Evolutionary conservation across 768 basidiomycete species (phyloP).

Genomic region (Leucosporidium scottii): DNA sequence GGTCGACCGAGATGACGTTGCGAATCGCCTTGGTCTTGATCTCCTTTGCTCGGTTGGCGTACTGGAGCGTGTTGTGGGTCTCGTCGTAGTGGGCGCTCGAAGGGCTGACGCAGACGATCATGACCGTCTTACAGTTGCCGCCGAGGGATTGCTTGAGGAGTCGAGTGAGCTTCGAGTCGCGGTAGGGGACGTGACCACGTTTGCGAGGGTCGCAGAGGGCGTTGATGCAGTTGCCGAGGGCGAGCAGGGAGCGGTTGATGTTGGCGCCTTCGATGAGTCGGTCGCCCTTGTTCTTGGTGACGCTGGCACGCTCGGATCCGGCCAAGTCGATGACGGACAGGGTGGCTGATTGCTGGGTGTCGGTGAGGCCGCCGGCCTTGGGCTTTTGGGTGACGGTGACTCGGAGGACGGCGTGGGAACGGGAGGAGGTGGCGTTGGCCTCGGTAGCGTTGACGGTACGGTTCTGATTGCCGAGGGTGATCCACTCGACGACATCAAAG

Average conservation of each 20-base stretch:
- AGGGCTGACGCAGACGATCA: slow-evolving; percentile 97
- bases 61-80: slow-evolving; percentile 94
- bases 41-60: slow-evolving; percentile 95
- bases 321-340: slow-evolving; percentile 97
- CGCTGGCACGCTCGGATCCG: slow-evolving; percentile 92
- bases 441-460: slow-evolving; percentile 90
- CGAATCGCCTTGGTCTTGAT: slow-evolving; percentile 96
- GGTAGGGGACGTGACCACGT: slow-evolving; percentile 81
- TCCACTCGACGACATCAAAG: slow-evolving; percentile 89
- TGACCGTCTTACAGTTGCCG: slow-evolving; percentile 98
- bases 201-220: slow-evolving; percentile 87
- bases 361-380: slow-evolving; percentile 59
- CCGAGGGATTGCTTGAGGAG: slow-evolving; percentile 95
- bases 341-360: slow-evolving; percentile 75
- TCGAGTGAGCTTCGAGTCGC: slow-evolving; percentile 96
- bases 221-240: slow-evolving; percentile 96
- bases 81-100: slow-evolving; percentile 95
- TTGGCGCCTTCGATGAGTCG: slow-evolving; percentile 98
- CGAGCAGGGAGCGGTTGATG: slow-evolving; percentile 96
- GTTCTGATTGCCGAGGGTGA: slow-evolving; percentile 76
- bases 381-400: slow-evolving; percentile 85
- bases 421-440: slow-evolving; percentile 91
- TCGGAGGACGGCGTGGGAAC: slow-evolving; percentile 95
- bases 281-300: slow-evolving; percentile 93
- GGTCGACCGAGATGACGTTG: slow-evolving; percentile 88